These are phyloP conservation scores for Rhynchosporium secalis DNA, from an alignment of 2,329 filamentous ascomycete genomes.

Conservation along the genomic window DNA sequence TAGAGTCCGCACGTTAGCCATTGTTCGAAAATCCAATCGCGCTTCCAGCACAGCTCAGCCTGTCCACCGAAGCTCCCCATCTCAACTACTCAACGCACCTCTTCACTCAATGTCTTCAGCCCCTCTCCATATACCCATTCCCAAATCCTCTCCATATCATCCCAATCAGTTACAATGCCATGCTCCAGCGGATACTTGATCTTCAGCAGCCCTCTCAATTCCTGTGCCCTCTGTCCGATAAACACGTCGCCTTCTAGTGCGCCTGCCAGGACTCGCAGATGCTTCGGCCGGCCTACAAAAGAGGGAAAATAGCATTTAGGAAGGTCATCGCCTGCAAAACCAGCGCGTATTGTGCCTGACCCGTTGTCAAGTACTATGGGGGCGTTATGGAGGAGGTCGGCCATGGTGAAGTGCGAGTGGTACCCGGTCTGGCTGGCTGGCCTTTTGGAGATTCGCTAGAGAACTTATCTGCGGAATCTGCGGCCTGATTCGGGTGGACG, in stretches of 20 bases:
- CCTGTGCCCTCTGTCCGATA: conserved; percentile 85
- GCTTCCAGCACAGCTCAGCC: neutral
- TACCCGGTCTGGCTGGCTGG: conserved; percentile 4
- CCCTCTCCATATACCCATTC: conserved; percentile 96
- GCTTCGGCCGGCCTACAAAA: conserved; percentile 94
- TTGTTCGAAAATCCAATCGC: neutral
- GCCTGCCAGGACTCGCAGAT: conserved; percentile 91
- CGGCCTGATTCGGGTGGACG: neutral
- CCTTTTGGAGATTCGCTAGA: conserved; percentile 1
- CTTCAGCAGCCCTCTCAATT: conserved; percentile 89
- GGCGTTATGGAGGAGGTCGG: conserved; percentile 84
- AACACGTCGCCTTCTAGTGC: conserved; percentile 96
- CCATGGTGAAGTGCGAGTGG: conserved; percentile 46
- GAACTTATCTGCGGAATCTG: neutral
- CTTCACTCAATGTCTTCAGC: conserved; percentile 94
- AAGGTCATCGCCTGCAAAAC: conserved; percentile 92
- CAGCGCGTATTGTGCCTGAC: conserved; percentile 93
- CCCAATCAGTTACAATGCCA: conserved; percentile 98
- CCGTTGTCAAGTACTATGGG: conserved; percentile 99
- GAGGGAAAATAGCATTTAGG: conserved; percentile 98
- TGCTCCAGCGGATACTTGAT: conserved; percentile 95
- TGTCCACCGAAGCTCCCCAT: neutral
- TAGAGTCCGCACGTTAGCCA: conserved; percentile 12
- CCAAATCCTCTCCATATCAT: conserved; percentile 99
- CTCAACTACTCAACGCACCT: conserved; percentile 56